Percentiles rank a stretch among this genome's conserved stretches.
phyloP scores from a whole-genome alignment of 805 yeast genomes.

The Metschnikowia colocasiae region DNA sequence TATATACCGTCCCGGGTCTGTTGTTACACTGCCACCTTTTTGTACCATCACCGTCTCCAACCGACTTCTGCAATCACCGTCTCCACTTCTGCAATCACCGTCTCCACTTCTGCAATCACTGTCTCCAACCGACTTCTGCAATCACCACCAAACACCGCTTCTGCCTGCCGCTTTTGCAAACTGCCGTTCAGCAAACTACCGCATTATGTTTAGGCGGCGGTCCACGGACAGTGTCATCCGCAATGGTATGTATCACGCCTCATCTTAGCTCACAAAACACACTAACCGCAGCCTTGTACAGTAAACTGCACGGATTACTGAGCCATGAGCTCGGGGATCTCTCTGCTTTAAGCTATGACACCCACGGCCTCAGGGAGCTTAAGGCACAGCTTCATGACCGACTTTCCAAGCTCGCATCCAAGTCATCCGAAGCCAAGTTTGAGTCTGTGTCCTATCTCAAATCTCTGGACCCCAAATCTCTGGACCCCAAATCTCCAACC shows the following conservation, averaged over 20 bases:
- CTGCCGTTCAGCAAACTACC: too few species aligned
- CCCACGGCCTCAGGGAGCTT: constrained; percentile 15
- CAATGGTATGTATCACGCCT: constrained; percentile 13
- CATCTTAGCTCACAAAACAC: background rate
- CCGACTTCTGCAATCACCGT: background rate
- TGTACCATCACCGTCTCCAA: too few species aligned
- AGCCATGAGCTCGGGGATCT: constrained; percentile 53
- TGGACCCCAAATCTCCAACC: too few species aligned
- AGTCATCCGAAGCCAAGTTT: background rate
- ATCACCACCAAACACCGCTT: background rate
- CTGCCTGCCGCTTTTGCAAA: background rate
- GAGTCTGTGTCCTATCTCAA: background rate
- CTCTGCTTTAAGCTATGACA: constrained; percentile 42
- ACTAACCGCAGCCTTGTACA: constrained; percentile 43
- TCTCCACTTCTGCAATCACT: too few species aligned
- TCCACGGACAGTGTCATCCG: constrained; percentile 6
- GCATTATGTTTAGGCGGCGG: background rate
- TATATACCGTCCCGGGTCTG: background rate
- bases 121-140: background rate
- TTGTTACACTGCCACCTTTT: background rate
- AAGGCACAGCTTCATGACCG: background rate
- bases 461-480: background rate
- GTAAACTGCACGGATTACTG: constrained; percentile 53
- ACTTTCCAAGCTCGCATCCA: background rate
- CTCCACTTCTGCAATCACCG: too few species aligned